phyloP scores from a whole-genome alignment of 116 monocot genomes.

The Dioscorea cayenensis region DNA sequence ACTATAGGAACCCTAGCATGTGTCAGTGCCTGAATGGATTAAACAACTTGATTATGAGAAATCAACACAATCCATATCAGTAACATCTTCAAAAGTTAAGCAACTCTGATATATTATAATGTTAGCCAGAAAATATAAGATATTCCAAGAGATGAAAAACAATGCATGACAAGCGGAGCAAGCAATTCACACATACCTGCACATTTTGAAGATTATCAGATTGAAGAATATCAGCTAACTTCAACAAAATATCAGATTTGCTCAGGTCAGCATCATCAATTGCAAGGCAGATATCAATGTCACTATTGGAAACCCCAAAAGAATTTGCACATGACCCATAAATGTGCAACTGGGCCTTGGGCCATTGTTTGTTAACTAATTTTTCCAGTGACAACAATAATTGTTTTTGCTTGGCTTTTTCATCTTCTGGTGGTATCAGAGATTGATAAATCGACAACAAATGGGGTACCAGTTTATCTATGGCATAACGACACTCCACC shows the following conservation, averaged over 20 bases:
- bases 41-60: constrained; percentile 4
- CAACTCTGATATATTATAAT: not conserved
- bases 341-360: constrained; percentile 60
- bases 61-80: not conserved
- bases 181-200: constrained; percentile 38
- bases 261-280: constrained; percentile 45
- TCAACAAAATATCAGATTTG: constrained; percentile 78
- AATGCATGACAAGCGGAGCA: not conserved
- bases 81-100: not conserved
- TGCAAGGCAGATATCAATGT: constrained; percentile 87
- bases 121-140: not conserved
- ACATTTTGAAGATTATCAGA: constrained; percentile 76
- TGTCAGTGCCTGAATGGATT: constrained; percentile 64
- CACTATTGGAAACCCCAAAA: constrained; percentile 87
- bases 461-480: constrained; percentile 38
- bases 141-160: not conserved
- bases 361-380: constrained; percentile 77
- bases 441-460: constrained; percentile 71
- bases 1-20: constrained; percentile 94
- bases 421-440: constrained; percentile 66
- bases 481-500: constrained; percentile 47
- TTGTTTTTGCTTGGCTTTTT: constrained; percentile 70
- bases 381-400: constrained; percentile 42
- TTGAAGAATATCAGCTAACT: constrained; percentile 75
- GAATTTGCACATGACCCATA: constrained; percentile 99